These are phyloP conservation scores for Penicillium alfredii DNA, from an alignment of 495 filamentous ascomycete species.

Conservation along the genomic window DNA sequence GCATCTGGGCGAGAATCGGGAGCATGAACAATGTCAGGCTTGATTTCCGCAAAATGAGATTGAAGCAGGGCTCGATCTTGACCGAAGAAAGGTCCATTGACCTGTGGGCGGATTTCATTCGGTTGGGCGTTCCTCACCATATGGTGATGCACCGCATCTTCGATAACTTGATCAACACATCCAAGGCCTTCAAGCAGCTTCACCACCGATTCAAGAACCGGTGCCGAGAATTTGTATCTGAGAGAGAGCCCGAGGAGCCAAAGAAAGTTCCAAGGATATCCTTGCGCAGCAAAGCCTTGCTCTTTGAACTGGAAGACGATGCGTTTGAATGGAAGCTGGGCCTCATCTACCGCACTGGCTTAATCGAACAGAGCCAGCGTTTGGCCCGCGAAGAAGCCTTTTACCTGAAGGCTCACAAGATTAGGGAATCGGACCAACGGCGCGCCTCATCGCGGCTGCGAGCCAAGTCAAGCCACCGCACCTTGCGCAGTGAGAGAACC, in stretches of 20 bases:
- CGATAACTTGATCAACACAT: constrained; percentile 83
- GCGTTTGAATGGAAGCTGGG: constrained; percentile 96
- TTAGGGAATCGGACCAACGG: constrained; percentile 60
- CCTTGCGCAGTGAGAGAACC: constrained; percentile 39
- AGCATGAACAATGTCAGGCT: constrained; percentile 74
- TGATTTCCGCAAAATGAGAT: constrained; percentile 69
- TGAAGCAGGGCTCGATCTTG: constrained; percentile 55
- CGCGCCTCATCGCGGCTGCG: constrained; percentile 46
- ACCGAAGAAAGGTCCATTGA: constrained; percentile 80
- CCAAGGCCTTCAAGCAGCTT: constrained; percentile 82
- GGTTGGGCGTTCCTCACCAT: constrained; percentile 88
- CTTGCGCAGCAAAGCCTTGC: constrained; percentile 67
- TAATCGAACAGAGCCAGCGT: constrained; percentile 83
- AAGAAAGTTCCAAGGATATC: constrained; percentile 82
- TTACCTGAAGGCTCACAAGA: constrained; percentile 74
- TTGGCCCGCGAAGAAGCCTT: constrained; percentile 88
- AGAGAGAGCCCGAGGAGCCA: constrained; percentile 74
- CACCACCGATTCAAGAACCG: constrained; percentile 84
- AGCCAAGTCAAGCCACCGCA: constrained; percentile 44
- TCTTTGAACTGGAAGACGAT: constrained; percentile 92
- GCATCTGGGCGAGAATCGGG: constrained; percentile 77
- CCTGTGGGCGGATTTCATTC: constrained; percentile 75
- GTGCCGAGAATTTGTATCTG: constrained; percentile 78
- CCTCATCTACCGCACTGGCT: constrained; percentile 80
- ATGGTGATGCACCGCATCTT: constrained; percentile 85